Conservation (phyloP, 257 asterid genomes). For the Petunia axillaris region DNA sequence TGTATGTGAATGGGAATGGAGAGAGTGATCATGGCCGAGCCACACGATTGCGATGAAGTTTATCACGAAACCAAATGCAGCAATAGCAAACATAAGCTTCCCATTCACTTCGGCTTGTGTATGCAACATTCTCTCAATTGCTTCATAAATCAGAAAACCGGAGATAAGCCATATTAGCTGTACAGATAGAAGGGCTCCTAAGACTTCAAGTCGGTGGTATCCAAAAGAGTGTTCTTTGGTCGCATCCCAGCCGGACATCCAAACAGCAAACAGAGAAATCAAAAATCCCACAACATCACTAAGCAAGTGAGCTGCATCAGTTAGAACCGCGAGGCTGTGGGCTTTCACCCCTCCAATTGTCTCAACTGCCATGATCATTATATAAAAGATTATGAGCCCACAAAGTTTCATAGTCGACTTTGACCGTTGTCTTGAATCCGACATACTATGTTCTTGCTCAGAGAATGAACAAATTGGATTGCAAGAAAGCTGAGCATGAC, state of each 20-base stretch:
- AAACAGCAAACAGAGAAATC: constrained; percentile 67
- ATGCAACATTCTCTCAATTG: constrained; percentile 55
- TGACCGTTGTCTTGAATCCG: constrained; percentile 58
- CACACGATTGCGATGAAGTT: constrained; percentile 56
- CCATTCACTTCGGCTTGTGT: constrained; percentile 54
- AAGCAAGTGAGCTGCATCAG: constrained; percentile 80
- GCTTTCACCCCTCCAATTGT: constrained; percentile 72
- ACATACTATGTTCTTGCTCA: constrained; percentile 39
- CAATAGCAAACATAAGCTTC: constrained; percentile 65
- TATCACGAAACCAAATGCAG: constrained; percentile 77
- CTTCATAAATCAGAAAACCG: constrained; percentile 60
- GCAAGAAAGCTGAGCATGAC: constrained; percentile 45
- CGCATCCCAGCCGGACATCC: constrained; percentile 73
- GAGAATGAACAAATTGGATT: constrained; percentile 68
- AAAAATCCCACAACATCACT: constrained; percentile 68
- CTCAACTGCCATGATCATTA: constrained; percentile 64
- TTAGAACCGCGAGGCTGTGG: constrained; percentile 77
- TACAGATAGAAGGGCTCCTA: constrained; percentile 77
- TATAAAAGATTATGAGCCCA: constrained; percentile 60
- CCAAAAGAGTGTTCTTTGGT: constrained; percentile 75
- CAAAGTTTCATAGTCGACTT: constrained; percentile 57
- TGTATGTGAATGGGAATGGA: constrained; percentile 47
- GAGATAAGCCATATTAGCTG: constrained; percentile 80
- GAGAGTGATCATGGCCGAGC: constrained; percentile 78
- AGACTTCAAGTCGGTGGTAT: constrained; percentile 69